Percentiles rank a stretch among this genome's conserved stretches.
Evolutionary conservation across 768 basidiomycete genomes (phyloP).

Genomic region (Amyloporia xantha): DNA sequence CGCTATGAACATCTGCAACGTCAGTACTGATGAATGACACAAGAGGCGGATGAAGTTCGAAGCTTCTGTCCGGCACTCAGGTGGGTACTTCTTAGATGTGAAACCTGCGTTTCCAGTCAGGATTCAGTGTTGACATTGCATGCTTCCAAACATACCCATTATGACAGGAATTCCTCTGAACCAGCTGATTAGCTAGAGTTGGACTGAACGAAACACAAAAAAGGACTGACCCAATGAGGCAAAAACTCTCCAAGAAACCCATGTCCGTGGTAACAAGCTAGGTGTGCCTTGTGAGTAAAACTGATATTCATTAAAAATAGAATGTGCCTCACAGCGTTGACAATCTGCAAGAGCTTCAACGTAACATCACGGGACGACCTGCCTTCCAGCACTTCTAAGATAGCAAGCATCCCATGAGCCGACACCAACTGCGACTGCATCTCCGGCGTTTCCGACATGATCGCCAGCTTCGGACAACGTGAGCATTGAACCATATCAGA

Average conservation of each 20-base stretch:
- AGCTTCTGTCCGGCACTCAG: slow-evolving; percentile 91
- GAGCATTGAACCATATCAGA: not conserved
- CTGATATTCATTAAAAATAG: not conserved
- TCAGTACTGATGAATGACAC: slow-evolving; percentile 88
- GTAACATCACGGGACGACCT: slow-evolving; percentile 81
- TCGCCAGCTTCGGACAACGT: slow-evolving; percentile 45
- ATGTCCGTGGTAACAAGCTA: slow-evolving; percentile 58
- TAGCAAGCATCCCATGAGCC: slow-evolving; percentile 91
- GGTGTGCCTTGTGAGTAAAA: not conserved
- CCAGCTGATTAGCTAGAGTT: not conserved
- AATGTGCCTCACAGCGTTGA: slow-evolving; percentile 63
- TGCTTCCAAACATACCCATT: slow-evolving; percentile 68
- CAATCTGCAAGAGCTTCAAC: slow-evolving; percentile 78
- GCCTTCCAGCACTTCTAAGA: slow-evolving; percentile 88
- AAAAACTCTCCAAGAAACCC: slow-evolving; percentile 89
- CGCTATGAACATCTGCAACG: slow-evolving; percentile 99
- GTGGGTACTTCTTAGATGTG: slow-evolving; percentile 89
- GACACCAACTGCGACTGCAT: slow-evolving; percentile 86
- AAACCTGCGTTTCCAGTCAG: slow-evolving; percentile 46
- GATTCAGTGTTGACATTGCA: not conserved
- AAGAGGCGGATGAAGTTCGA: slow-evolving; percentile 91
- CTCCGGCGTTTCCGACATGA: slow-evolving; percentile 75
- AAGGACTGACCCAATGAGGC: slow-evolving; percentile 67
- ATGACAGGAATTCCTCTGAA: slow-evolving; percentile 93
- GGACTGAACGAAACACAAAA: not conserved